These are phyloP conservation scores for Apiospora arundinis DNA, from an alignment of 2,329 filamentous ascomycete genomes.

Conservation along the genomic window DNA sequence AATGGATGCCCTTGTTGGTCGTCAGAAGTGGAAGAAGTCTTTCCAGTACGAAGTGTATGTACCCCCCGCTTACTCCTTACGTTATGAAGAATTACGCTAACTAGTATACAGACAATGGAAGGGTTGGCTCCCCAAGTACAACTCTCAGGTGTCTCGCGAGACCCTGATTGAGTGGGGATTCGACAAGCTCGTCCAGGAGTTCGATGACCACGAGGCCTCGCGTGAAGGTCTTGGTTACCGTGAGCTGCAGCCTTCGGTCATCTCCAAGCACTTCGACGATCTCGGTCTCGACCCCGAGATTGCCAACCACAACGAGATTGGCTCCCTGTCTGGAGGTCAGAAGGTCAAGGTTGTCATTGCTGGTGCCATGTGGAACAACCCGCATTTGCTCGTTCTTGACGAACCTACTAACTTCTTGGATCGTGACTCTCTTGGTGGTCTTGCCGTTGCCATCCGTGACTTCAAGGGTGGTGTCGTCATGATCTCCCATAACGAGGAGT, in stretches of 20 bases:
- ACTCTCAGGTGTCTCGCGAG: conserved; percentile 91
- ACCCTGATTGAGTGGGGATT: conserved; percentile 87
- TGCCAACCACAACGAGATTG: conserved; percentile 98
- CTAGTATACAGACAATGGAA: conserved; percentile 78
- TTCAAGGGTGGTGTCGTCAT: conserved; percentile 99
- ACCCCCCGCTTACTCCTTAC: not conserved
- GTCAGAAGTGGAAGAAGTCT: conserved; percentile 98
- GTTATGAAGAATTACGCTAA: not conserved
- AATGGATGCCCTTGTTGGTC: conserved; percentile 89
- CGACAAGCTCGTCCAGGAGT: conserved; percentile 93
- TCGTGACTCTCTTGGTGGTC: conserved; percentile 92
- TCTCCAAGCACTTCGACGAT: conserved; percentile 98
- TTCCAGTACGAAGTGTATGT: conserved; percentile 95
- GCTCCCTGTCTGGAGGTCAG: conserved; percentile 92
- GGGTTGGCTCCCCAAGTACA: conserved; percentile 87
- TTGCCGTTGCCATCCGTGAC: conserved; percentile 96
- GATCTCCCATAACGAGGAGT: conserved; percentile 99
- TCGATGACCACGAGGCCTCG: conserved; percentile 98
- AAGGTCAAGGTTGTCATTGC: conserved; percentile 99
- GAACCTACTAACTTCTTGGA: conserved; percentile 99
- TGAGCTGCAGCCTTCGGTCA: conserved; percentile 88
- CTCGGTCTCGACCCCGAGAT: conserved; percentile 96
- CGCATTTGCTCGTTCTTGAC: conserved; percentile 94
- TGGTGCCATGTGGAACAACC: conserved; percentile 98
- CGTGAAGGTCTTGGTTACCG: conserved; percentile 97